Evolutionary conservation across 2,329 filamentous ascomycete species (phyloP).

Genomic region (Phialophora chinensis): DNA sequence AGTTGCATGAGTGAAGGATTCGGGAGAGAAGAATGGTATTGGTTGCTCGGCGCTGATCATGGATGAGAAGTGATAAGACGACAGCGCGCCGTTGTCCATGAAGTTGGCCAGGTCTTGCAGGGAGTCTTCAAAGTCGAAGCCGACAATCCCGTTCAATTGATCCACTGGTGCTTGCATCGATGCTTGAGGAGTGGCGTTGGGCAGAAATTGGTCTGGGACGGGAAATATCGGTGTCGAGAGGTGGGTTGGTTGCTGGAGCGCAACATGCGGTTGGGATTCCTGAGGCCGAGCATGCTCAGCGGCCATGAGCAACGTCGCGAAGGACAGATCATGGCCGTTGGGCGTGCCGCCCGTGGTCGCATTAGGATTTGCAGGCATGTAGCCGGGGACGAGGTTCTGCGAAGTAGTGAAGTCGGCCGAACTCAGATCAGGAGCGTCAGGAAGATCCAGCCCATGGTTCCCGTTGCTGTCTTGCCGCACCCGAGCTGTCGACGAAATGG

Average conservation of each 20-base stretch:
- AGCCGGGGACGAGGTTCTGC: constrained; percentile 31
- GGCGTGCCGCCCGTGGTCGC: constrained; percentile 21
- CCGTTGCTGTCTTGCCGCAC: constrained; percentile 17
- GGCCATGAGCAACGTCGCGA: constrained; percentile 50
- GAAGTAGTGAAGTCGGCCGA: constrained; percentile 28
- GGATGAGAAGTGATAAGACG: constrained; percentile 49
- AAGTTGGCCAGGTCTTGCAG: constrained; percentile 48
- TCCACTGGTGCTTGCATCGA: constrained; percentile 43
- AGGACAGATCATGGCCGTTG: constrained; percentile 43
- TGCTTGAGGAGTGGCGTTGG: constrained; percentile 48
- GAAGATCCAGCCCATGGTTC: constrained; percentile 17
- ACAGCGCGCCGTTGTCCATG: constrained; percentile 47
- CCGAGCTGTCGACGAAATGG: constrained; percentile 11
- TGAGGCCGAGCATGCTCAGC: constrained; percentile 50
- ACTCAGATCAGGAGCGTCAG: constrained; percentile 18
- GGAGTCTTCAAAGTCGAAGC: constrained; percentile 42
- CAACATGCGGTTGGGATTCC: constrained; percentile 41
- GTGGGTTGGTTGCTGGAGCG: constrained; percentile 22
- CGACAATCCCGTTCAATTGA: constrained; percentile 44
- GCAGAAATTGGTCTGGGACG: constrained; percentile 39
- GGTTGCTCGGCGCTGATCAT: constrained; percentile 50
- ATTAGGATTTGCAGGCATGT: constrained; percentile 20
- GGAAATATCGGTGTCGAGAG: constrained; percentile 23
- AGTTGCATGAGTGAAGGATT: constrained; percentile 44
- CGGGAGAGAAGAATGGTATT: constrained; percentile 51